Evolutionary conservation across 768 basidiomycete genomes (phyloP).

Genomic region (Boletus rubescentipes): DNA sequence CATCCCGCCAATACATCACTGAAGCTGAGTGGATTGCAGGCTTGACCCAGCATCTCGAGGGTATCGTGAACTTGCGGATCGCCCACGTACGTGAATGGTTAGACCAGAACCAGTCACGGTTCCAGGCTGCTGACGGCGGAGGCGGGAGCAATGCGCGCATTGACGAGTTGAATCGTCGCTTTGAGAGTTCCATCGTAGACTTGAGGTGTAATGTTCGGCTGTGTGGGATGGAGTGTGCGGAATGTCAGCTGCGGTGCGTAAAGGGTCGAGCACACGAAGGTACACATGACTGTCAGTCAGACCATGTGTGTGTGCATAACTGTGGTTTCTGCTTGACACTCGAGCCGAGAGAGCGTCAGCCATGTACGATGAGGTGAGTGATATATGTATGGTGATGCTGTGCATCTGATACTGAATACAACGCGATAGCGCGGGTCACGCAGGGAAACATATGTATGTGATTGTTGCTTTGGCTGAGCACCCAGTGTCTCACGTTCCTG

Average conservation of each 20-base stretch:
- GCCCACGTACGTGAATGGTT: slow-evolving; percentile 54
- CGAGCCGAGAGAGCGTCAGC: slow-evolving; percentile 30
- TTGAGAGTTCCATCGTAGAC: slow-evolving; percentile 45
- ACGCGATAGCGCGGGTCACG: slow-evolving; percentile 50
- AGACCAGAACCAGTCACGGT: slow-evolving; percentile 45
- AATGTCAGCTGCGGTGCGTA: slow-evolving; percentile 51
- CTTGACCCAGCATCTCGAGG: slow-evolving; percentile 39
- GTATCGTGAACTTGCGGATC: slow-evolving; percentile 42
- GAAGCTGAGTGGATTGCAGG: slow-evolving; percentile 39
- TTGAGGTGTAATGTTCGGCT: slow-evolving; percentile 46
- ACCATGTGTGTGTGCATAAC: slow-evolving; percentile 43
- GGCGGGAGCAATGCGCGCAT: slow-evolving; percentile 39
- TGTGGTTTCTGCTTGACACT: slow-evolving; percentile 41
- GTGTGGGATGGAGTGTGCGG: slow-evolving; percentile 47
- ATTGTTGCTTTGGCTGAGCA: background rate
- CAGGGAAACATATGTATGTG: slow-evolving; percentile 53
- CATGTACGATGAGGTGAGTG: slow-evolving; percentile 50
- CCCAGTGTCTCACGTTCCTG: background rate
- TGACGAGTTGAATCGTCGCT: slow-evolving; percentile 42
- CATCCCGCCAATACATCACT: slow-evolving; percentile 16
- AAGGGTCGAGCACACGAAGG: slow-evolving; percentile 44
- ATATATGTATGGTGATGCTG: background rate
- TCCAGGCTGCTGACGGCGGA: slow-evolving; percentile 28
- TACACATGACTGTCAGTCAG: slow-evolving; percentile 49
- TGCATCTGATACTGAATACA: background rate